Percentiles rank a stretch among this genome's conserved stretches.
Evolutionary conservation across 495 filamentous ascomycete genomes (phyloP).

Genomic region (Tuber aestivum): DNA sequence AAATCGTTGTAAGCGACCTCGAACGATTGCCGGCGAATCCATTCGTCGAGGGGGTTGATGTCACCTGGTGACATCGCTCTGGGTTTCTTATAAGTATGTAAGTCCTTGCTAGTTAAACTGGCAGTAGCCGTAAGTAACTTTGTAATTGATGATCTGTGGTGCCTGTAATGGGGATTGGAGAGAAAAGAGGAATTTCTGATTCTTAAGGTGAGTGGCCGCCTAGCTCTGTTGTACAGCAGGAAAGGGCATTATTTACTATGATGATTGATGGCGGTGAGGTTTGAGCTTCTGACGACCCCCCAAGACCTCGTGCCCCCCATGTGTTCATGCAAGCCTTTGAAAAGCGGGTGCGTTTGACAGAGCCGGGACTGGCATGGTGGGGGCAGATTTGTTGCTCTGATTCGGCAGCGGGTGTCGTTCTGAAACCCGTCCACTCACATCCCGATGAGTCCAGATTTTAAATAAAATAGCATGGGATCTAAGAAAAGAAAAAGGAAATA

Average conservation of each 20-base stretch:
- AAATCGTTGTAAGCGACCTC: conserved; percentile 27
- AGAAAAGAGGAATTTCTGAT: conserved; percentile 1
- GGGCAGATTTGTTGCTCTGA: not conserved
- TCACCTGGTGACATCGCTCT: not conserved
- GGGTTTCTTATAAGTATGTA: not conserved
- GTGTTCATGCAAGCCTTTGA: not conserved
- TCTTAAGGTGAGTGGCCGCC: not conserved
- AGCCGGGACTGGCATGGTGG: not conserved
- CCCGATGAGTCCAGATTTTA: not conserved
- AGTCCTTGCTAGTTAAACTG: not conserved
- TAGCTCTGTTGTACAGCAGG: not conserved
- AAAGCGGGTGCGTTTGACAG: not conserved
- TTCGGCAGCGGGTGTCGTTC: not conserved
- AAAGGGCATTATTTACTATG: not conserved
- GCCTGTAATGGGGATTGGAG: conserved; percentile 2
- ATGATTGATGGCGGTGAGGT: not conserved
- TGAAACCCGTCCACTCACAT: not conserved
- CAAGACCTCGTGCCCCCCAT: not conserved
- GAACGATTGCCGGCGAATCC: conserved; percentile 28
- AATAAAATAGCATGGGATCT: not conserved
- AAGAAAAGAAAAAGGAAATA: not conserved
- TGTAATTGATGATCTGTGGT: not conserved
- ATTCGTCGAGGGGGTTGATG: conserved; percentile 17
- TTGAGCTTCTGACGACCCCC: not conserved
- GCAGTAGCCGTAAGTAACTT: not conserved